Evolutionary conservation across 2,329 filamentous ascomycete species (phyloP), one percentile per base, ranked within the genome.

Genomic region (Sporothrix variecibatus): DNA sequence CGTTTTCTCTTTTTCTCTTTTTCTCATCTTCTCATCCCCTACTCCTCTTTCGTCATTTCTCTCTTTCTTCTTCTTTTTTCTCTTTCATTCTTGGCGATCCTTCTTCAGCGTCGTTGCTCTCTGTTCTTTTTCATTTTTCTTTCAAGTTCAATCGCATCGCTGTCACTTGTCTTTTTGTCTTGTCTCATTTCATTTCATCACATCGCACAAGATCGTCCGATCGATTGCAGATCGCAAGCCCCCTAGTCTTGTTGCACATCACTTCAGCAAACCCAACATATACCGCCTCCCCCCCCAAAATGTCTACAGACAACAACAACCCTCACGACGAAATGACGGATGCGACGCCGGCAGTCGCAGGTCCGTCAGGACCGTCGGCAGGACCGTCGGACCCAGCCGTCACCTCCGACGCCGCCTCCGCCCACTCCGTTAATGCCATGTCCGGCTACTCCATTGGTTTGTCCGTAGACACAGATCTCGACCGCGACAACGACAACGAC

Each of bases 391-490:
- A 23, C n/a, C 17, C 70, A 8, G 11, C 20, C 1, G 11, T 56
- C 7, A 56, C 70, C 3, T 49, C 62, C 62, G 28, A 64, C 31
- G 3, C 40, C 23, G 38, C 53, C 9, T 15, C 26, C 20, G 26
- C 64, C 38, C 53, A 40, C 20, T 75, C 74, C 0, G 23, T 71
- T 23, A 71, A 73, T 20, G 71, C 71, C 26, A 74, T 75, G 74
- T 72, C 72, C 40, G 72, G 72, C n/a, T 75, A 74, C 58, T 72
- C 74, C 5, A 23, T 74, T 23, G 68, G 34, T 12, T 43, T 75
- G n/a, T 70, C 51, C n/a, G 70, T 70, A 15, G 49, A 71, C 56
- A 58, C 51, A n/a, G 53, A 62, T 17, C 8, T 4, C 6, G 23
- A 68, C 64, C 46, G 53, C 15, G 65, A 74, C 34, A 65, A 38